These are phyloP conservation scores for Intubia oerlemansii DNA, from an alignment of 2,329 filamentous ascomycete species.

Conservation along the genomic window DNA sequence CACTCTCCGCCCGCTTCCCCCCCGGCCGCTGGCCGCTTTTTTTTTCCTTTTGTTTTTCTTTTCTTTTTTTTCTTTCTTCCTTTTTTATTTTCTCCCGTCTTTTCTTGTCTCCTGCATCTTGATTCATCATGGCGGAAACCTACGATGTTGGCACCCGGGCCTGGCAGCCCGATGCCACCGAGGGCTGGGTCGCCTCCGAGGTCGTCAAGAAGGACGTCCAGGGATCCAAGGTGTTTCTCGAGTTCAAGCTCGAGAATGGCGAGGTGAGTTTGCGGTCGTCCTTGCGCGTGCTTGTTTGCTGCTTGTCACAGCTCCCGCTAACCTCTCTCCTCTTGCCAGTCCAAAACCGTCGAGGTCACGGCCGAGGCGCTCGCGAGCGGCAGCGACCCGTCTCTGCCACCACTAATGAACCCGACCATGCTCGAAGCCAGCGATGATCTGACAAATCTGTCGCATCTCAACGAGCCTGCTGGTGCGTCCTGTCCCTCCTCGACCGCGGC, in stretches of 20 bases:
- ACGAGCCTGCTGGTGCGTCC: conserved; percentile 77
- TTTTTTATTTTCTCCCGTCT: not conserved
- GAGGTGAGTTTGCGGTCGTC: conserved; percentile 36
- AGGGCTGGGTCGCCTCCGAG: conserved; percentile 96
- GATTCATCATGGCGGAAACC: conserved; percentile 75
- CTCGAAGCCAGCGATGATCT: conserved; percentile 96
- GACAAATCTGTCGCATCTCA: conserved; percentile 91
- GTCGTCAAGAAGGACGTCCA: conserved; percentile 67
- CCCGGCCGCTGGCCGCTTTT: conserved; percentile 11
- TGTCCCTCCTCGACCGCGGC: not conserved
- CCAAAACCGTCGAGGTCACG: conserved; percentile 60
- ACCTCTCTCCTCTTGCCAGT: conserved; percentile 24
- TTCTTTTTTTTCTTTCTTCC: conserved; percentile 13
- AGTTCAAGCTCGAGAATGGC: conserved; percentile 81
- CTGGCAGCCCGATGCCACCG: conserved; percentile 90
- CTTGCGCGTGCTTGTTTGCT: not conserved
- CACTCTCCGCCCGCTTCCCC: no score
- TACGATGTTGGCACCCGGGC: conserved; percentile 94
- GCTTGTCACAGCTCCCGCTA: not conserved
- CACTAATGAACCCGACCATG: conserved; percentile 94
- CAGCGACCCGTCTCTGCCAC: conserved; percentile 61
- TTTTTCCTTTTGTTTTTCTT: conserved; percentile 13
- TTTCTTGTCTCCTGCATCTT: no score
- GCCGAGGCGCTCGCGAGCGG: conserved; percentile 54
- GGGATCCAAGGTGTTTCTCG: conserved; percentile 68